Evolutionary conservation across 2,329 filamentous ascomycete genomes (phyloP), one percentile per base, ranked within the genome.

Genomic region (Neofusicoccum kwambonambiense): DNA sequence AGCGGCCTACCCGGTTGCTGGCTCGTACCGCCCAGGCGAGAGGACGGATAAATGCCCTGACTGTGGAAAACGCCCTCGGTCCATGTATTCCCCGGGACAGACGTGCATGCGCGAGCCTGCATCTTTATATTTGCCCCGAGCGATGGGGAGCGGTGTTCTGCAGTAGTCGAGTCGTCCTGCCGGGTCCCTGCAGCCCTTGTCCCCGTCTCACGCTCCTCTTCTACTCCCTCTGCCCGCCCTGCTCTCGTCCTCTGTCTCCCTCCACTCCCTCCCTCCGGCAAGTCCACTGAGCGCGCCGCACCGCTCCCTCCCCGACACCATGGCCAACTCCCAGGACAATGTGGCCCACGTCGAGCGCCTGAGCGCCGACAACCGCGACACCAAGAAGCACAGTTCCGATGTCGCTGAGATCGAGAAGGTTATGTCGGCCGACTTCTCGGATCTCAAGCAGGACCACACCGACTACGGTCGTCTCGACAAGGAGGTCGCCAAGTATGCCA

Each of bases 401-500:
- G 73, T 79, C 65, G 73, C 75, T 6, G 78, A 84, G 64, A 78
- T 86, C 64, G 84, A 86, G 74, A 76, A 79, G 31, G 80, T 83
- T 4, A 66, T 82, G 58, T 84, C 82, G 1, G 74, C 72, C 17
- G 76, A 81, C 64, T 76, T 78, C 51, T 31, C 54, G 1, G 62
- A 64, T 6, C 73, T 79, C 31, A 79, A 82, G 64, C 83, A 82
- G 62, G 84, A 85, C 62, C 79, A 83, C 61, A 80, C 84, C 66
- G 81, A 90, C 82, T 82, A 85, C 68, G 76, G 81, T 27, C 83
- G 84, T 70, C 83, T 92, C 64, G 90, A 93, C 76, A 82, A 84
- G 64, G 90, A 93, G 77, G 80, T 93, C 42, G 88, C 89, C 57
- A 84, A 88, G 73, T 93, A 93, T 78, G 85, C 87, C 34, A 82